Evolutionary conservation across 2,329 filamentous ascomycete genomes (phyloP), one percentile per base, ranked within the genome.

Genomic region (Colletotrichum sp.): DNA sequence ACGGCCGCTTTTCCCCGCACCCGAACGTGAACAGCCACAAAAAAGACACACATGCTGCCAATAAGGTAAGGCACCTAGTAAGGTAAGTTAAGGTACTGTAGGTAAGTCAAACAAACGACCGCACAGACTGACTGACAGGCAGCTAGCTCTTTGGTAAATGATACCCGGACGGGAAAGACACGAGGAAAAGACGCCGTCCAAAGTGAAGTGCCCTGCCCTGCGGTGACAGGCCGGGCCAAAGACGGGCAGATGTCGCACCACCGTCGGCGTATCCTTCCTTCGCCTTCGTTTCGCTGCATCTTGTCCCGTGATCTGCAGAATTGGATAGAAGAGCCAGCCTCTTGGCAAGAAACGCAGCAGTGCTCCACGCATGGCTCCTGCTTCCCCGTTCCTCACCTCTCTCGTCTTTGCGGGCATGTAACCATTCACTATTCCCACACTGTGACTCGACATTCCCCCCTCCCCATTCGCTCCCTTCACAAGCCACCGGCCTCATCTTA

Each of bases 401-500:
- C 66, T 30, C 57, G 9, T 60, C 57, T 30, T 60, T n/a, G 57
- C 57, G 16, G n/a, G n/a, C 57, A 30, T 21, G 24, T 30, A 30
- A 18, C 30, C 30, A 6, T 32, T 28, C 12, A 28, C 66, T 18
- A 10, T 21, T 21, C 28, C 26, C 9, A 16, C 43, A 18, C 24
- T 36, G 36, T 52, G 55, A 57, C 24, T 58, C 24, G 32, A 58
- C 48, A 34, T 15, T 13, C 8, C 13, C 18, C 18, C 32, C 58
- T 9, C 34, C 32, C 36, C 30, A 57, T 70, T 73, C 32, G 66
- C 55, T 24, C 13, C 13, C 57, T 13, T n/a, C 52, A 24, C 43
- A 64, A 74, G 72, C 72, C 67, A 74, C 58, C 43, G 43, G 66
- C 72, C 43, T 74, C 72, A 70, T 74, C 72, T 74, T 18, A 65